Evolutionary conservation across 2,329 filamentous ascomycete species (phyloP), one percentile per base, ranked within the genome.

Genomic region (Massarina eburnea): DNA sequence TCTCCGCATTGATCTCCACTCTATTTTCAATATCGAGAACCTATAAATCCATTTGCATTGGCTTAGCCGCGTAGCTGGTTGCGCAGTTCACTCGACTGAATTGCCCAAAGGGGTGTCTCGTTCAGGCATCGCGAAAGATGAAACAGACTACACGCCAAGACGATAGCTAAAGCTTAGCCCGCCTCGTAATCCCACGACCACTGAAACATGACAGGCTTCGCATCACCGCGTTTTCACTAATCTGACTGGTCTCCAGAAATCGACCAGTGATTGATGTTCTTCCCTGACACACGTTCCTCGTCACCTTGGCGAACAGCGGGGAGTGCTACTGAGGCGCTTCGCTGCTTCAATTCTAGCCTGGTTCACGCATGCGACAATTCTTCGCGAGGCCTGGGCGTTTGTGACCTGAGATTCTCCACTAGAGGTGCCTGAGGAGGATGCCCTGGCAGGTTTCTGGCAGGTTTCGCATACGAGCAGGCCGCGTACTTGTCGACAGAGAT

Each of bases 191-290:
- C 36, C 39, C 24, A 45, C 37, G 37, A 21, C 38, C 43, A 37
- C 22, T 60, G 58, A 63, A 61, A 63, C 60, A 49, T 52, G 52
- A 58, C 53, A 56, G 40, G 32, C 47, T 32, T 52, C 52, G 49
- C 36, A 37, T 42, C 43, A 32, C 35, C 18, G 18, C 29, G 39
- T 15, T 22, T 21, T 19, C 18, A 29, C 22, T 22, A 24, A n/a
- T 22, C 39, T 29, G 19, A 29, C 29, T 39, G 43, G 39, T n/a
- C 17, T 15, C 14, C 27, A 37, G 24, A 26, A 10, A 42, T 24
- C 29, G 22, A 24, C 41, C 35, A 37, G 3, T 38, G 44, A 26
- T 41, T 43, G 36, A 41, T 48, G 24, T 30, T 44, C 30, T 19
- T 24, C 14, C 24, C 43, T 42, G 45, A 30, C 15, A 41, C 41